Evolutionary conservation across 306 rosid species (phyloP).

Genomic region (Corylus heterophylla): DNA sequence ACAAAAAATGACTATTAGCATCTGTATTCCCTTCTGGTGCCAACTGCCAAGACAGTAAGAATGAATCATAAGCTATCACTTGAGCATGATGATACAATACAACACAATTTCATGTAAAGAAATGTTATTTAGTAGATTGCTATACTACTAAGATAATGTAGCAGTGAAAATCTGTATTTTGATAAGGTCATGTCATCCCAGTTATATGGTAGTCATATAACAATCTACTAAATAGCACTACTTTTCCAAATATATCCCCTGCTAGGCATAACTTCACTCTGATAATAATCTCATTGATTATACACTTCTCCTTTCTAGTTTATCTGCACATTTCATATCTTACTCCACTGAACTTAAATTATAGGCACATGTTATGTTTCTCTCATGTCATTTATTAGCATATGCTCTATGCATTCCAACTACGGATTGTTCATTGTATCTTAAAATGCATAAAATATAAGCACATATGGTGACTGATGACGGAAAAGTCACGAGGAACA

Average conservation of each 20-base stretch:
- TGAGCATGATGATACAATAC: background rate
- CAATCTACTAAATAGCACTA: no score
- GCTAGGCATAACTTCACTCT: background rate
- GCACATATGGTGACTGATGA: background rate
- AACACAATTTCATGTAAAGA: background rate
- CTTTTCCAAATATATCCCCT: background rate
- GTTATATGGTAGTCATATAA: no score
- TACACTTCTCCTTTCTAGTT: background rate
- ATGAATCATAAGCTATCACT: background rate
- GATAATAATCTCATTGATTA: background rate
- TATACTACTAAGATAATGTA: no score
- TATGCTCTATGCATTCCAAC: slow-evolving; percentile 1
- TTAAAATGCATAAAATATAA: background rate
- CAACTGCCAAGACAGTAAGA: background rate
- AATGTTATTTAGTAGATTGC: no score
- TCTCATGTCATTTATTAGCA: background rate
- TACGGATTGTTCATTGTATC: background rate
- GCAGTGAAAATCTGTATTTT: no score
- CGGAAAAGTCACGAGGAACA: background rate
- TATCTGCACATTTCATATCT: background rate
- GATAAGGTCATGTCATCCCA: no score
- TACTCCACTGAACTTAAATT: background rate
- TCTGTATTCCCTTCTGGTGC: background rate
- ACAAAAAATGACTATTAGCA: background rate
- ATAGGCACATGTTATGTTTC: background rate